A percentile compares a stretch with the other conserved stretches of the same genome.
These are phyloP conservation scores for Hygrophorus russula DNA, from an alignment of 768 basidiomycete species.

Conservation along the genomic window DNA sequence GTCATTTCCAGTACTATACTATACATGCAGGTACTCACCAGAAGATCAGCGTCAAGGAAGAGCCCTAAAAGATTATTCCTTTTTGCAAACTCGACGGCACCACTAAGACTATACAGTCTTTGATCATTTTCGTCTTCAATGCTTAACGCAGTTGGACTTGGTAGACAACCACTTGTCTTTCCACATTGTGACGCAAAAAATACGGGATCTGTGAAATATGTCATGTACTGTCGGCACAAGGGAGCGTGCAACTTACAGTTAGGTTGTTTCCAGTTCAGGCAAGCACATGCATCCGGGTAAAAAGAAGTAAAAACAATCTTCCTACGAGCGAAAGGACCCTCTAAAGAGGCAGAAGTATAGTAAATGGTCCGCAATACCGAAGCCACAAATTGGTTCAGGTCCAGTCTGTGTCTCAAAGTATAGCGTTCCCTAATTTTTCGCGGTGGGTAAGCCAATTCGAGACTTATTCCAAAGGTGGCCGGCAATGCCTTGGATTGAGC, in stretches of 20 bases:
- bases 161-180: slow-evolving; percentile 28
- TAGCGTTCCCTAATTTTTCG: slow-evolving; percentile 30
- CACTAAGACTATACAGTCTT: slow-evolving; percentile 62
- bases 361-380: slow-evolving; percentile 78
- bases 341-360: slow-evolving; percentile 42
- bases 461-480: slow-evolving; percentile 55
- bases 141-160: slow-evolving; percentile 26
- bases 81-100: slow-evolving; percentile 90
- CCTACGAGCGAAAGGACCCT: slow-evolving; percentile 45
- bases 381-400: slow-evolving; percentile 79
- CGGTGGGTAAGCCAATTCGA: slow-evolving; percentile 76
- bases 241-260: slow-evolving; percentile 59
- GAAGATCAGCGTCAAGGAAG: slow-evolving; percentile 74
- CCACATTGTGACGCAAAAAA: slow-evolving; percentile 91
- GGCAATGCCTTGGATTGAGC: slow-evolving; percentile 39
- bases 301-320: slow-evolving; percentile 90
- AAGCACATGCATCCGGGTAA: slow-evolving; percentile 80
- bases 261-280: slow-evolving; percentile 98
- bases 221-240: not conserved
- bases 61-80: slow-evolving; percentile 89
- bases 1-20: not conserved
- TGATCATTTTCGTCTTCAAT: slow-evolving; percentile 33
- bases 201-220: slow-evolving; percentile 62
- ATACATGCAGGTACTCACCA: slow-evolving; percentile 42
- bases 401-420: slow-evolving; percentile 39